Evolutionary conservation across 805 yeast species (phyloP), one percentile per base, ranked within the genome.

Genomic region (Metschnikowia henanensis): DNA sequence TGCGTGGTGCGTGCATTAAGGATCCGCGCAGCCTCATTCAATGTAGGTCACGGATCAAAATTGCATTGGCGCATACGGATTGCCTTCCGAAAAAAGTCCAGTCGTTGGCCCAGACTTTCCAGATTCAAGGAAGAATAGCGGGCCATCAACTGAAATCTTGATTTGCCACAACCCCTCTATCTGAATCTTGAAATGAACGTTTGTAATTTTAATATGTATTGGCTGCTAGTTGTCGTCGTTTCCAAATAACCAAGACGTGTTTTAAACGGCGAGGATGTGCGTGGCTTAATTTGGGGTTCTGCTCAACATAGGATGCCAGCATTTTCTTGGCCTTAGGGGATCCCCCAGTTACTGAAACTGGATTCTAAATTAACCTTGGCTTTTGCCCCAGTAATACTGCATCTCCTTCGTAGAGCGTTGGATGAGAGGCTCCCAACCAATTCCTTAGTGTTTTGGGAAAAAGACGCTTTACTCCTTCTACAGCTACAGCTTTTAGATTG

Each of bases 281-380:
- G 22, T 31, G 37, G 16, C 33, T 39, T 5, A n/a, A 21, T 16
- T 25, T 7, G 37, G 43, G 34, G n/a, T 16, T 33, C 32, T 29
- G 21, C 15, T 9, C 25, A 36, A 16, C 34, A 28, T 33, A 33
- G 43, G 33, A 21, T 17, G 30, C 10, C 35, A 13, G 13, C 15
- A 19, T 42, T 42, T 42, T 36, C 46, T 42, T 42, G 46, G 41
- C 46, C 35, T 13, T 15, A 15, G 41, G 32, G 32, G 35, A 37
- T 32, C 38, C 25, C 36, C 46, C 37, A 41, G 17, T 41, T 41
- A 42, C 46, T 42, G 46, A 42, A 42, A 42, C 22, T 26, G 40
- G 38, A 31, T 28, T 28, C 30, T n/a, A n/a, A 12, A 12, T 13
- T 28, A 28, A 28, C 15, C 30, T 28, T 36, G 37, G 37, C 32